Percentiles rank a stretch among this genome's conserved stretches.
Conservation (phyloP, 2,329 filamentous ascomycete species). For the Hypoxylon sp. region DNA sequence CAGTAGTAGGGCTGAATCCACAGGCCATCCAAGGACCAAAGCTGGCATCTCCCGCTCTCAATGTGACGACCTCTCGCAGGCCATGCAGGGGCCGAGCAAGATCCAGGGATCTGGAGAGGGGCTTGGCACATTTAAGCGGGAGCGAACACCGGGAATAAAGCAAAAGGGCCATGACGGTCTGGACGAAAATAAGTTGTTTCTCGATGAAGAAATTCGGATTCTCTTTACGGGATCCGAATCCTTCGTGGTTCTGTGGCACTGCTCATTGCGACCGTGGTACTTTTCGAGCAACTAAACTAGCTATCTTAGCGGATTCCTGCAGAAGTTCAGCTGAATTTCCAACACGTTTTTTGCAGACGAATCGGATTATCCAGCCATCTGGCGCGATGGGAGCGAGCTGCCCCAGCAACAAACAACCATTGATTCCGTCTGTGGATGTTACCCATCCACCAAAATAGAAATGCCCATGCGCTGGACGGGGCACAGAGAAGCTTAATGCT, state of each 20-base stretch:
- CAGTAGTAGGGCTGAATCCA: slow-evolving; percentile 8
- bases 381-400: slow-evolving; percentile 1
- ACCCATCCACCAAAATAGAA: too few relatives aligned
- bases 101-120: slow-evolving; percentile 3
- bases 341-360: neutral
- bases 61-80: too few relatives aligned
- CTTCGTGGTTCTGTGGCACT: neutral
- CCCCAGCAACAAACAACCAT: too few relatives aligned
- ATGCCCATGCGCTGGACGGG: neutral
- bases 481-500: neutral
- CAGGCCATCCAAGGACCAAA: neutral
- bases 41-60: too few relatives aligned
- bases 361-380: slow-evolving; percentile 3
- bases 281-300: neutral
- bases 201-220: too few relatives aligned
- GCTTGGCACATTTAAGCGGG: slow-evolving; percentile 8
- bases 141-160: slow-evolving; percentile 1
- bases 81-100: slow-evolving; percentile 1
- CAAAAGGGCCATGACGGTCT: too few relatives aligned
- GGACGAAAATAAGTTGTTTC: too few relatives aligned
- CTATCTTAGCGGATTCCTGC: neutral
- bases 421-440: too few relatives aligned
- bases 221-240: too few relatives aligned
- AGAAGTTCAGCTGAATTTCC: slow-evolving; percentile 6
- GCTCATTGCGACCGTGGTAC: neutral